These are phyloP conservation scores for Fusarium beomiforme DNA, from an alignment of 2,329 filamentous ascomycete species.

Conservation along the genomic window DNA sequence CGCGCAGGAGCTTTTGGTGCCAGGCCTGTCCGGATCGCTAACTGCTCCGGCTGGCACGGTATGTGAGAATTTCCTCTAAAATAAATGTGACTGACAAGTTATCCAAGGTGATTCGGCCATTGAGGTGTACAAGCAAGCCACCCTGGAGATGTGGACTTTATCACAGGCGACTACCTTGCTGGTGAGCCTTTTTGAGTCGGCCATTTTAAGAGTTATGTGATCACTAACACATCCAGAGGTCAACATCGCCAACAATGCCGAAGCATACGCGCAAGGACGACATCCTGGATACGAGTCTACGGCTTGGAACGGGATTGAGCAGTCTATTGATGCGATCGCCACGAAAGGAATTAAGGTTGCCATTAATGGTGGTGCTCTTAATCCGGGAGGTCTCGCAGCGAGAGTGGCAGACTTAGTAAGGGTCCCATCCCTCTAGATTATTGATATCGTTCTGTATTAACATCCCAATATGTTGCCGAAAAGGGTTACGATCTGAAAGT, in stretches of 20 bases:
- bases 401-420: neutral
- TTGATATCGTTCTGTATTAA: fast-evolving
- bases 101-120: neutral
- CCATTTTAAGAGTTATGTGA: too few relatives aligned
- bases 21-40: neutral
- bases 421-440: fast-evolving
- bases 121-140: neutral
- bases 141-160: neutral
- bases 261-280: neutral
- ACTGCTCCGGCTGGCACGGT: neutral
- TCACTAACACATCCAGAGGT: neutral
- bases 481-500: neutral
- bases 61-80: neutral
- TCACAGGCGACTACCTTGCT: neutral
- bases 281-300: neutral
- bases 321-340: neutral
- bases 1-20: neutral
- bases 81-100: neutral
- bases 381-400: neutral
- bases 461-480: neutral
- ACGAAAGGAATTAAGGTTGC: neutral
- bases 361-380: neutral
- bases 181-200: neutral
- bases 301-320: neutral
- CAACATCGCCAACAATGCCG: neutral